Conservation (phyloP, 345 rosid genomes). For the Euclidium syriacum region DNA sequence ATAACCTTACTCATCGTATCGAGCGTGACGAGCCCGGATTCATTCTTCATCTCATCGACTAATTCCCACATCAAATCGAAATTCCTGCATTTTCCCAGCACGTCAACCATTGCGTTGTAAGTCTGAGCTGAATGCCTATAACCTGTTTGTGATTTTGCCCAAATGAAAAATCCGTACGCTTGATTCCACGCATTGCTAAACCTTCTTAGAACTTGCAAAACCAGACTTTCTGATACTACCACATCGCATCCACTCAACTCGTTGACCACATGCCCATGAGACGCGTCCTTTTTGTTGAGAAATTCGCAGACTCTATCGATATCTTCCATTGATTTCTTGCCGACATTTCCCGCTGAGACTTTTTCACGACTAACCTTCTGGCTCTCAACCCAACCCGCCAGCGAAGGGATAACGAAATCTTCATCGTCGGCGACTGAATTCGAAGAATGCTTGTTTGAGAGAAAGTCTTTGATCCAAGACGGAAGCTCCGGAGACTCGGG, state of each 20-base stretch:
- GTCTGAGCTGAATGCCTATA: slow-evolving; percentile 41
- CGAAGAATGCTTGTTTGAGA: slow-evolving; percentile 22
- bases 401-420: slow-evolving; percentile 76
- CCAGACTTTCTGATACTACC: slow-evolving; percentile 34
- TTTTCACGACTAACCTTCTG: slow-evolving; percentile 12
- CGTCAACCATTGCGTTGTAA: slow-evolving; percentile 61
- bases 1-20: slow-evolving; percentile 58
- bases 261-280: slow-evolving; percentile 33
- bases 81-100: slow-evolving; percentile 50
- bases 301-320: slow-evolving; percentile 44
- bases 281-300: slow-evolving; percentile 36
- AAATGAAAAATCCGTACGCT: slow-evolving; percentile 62
- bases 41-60: slow-evolving; percentile 47
- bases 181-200: slow-evolving; percentile 57
- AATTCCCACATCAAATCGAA: slow-evolving; percentile 63
- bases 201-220: slow-evolving; percentile 52
- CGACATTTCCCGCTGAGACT: slow-evolving; percentile 5
- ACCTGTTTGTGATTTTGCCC: slow-evolving; percentile 77
- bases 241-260: slow-evolving; percentile 39
- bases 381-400: slow-evolving; percentile 52
- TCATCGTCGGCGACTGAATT: slow-evolving; percentile 27
- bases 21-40: slow-evolving; percentile 46
- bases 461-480: slow-evolving; percentile 48
- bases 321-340: slow-evolving; percentile 29
- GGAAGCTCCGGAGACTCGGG: slow-evolving; percentile 67